A percentile compares a stretch with the other conserved stretches of the same genome.
These are phyloP conservation scores for Amanita rimosa DNA, from an alignment of 768 basidiomycete species.

Conservation along the genomic window DNA sequence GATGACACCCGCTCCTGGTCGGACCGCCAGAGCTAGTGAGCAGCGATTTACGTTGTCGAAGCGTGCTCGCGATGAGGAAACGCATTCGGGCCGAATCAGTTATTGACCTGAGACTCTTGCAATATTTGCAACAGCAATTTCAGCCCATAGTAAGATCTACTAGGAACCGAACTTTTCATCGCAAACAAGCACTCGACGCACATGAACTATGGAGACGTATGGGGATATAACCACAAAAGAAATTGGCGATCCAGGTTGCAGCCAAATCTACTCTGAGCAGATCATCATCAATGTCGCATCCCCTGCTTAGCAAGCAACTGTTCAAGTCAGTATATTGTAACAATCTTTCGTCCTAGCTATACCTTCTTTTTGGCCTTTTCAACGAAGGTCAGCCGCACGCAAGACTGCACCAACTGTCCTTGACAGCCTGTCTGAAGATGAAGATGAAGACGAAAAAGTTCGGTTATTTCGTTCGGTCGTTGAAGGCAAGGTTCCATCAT, in stretches of 20 bases:
- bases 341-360: background rate
- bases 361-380: background rate
- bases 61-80: background rate
- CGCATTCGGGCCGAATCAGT: background rate
- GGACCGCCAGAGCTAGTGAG: too few species aligned
- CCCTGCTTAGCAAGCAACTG: background rate
- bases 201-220: background rate
- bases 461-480: too few species aligned
- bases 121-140: background rate
- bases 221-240: background rate
- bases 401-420: background rate
- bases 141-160: background rate
- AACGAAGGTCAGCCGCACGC: constrained; percentile 8
- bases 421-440: background rate
- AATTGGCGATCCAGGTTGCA: background rate
- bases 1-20: background rate
- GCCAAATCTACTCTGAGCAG: background rate
- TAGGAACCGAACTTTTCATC: background rate
- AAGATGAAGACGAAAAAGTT: background rate
- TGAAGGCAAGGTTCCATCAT: background rate
- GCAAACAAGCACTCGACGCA: background rate
- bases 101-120: background rate
- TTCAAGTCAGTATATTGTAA: background rate
- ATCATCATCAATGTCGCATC: background rate
- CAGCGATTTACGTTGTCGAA: background rate